Evolutionary conservation across 306 rosid species (phyloP), one percentile per base, ranked within the genome.

Genomic region (Alnus glutinosa): DNA sequence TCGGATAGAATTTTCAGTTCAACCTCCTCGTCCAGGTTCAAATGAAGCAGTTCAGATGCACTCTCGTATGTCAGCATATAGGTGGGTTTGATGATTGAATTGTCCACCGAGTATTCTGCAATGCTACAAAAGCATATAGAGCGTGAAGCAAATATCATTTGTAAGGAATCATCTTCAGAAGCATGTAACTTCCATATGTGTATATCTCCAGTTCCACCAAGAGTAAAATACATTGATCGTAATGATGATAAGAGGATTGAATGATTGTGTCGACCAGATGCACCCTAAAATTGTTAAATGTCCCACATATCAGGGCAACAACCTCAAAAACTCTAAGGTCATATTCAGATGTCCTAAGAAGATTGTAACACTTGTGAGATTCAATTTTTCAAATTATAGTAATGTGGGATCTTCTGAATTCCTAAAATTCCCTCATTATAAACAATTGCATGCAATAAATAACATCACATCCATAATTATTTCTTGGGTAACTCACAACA

Each of bases 1-100:
- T 96, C 96, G 12, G 97, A 91, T 54, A 96, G 84, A 88, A 87
- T 80, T 88, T 89, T 91, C 57, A 96, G 87, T 44, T 96, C 96
- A 76, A 64, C 86, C 89, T 96, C 99, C 89, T 96, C 99, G 74
- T 83, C 89, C 79, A 96, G 86, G 88, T 89, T 89, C 89, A 96
- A 77, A 88, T 90, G 81, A 83, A 96, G 98, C 67, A 96, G 87
- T 87, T 96, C 98, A 44, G 98, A 93, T 50, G 98, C 99, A 48
- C 96, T 90, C 88, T 93, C 99, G 83, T 96, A 93, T 5, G 99
- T 96, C 77, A 93, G 85, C 98, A 96, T 96, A 85, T 91, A 96
- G 34, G 99, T 96, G 79, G 99, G 98, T 83, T 87, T 96, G 77
- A 96, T 88, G 82, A 88, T 68, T 9, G 99, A 91, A 85, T 91